Evolutionary conservation across 768 basidiomycete species (phyloP).

Genomic region (Boletus reticulatus): DNA sequence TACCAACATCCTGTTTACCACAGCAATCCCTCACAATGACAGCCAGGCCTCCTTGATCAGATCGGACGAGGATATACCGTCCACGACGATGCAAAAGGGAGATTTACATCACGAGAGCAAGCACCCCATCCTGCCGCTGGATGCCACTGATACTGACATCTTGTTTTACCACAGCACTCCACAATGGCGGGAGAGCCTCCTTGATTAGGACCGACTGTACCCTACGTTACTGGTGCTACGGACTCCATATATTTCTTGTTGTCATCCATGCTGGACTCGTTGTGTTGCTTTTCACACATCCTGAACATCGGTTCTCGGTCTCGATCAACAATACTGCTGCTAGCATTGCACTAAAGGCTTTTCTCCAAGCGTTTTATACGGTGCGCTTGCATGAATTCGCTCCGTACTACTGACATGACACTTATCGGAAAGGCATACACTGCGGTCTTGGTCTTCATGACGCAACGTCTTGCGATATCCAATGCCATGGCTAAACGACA

Average conservation of each 20-base stretch:
- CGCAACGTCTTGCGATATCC: constrained; percentile 13
- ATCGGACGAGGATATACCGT: neutral
- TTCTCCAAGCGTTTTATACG: neutral
- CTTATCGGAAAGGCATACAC: constrained; percentile 11
- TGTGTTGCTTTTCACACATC: neutral
- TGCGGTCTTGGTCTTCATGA: constrained; percentile 5
- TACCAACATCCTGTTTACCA: too few relatives aligned
- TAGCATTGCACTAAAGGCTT: neutral
- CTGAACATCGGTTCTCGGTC: neutral
- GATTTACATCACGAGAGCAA: neutral
- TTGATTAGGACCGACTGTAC: neutral
- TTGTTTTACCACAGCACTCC: neutral
- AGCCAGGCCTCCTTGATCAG: neutral
- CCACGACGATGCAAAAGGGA: neutral
- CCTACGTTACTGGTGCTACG: neutral
- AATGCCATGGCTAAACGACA: constrained; percentile 1
- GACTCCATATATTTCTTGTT: neutral
- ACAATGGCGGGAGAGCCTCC: neutral
- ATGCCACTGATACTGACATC: neutral
- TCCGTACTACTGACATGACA: neutral
- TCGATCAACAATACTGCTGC: neutral
- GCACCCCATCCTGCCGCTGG: neutral
- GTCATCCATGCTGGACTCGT: neutral
- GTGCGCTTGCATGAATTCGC: neutral
- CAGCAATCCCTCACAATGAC: too few relatives aligned